Percentiles rank a stretch among this genome's conserved stretches.
Conservation (phyloP, 108 stramenopile genomes). For the Nitzschia sp. region DNA sequence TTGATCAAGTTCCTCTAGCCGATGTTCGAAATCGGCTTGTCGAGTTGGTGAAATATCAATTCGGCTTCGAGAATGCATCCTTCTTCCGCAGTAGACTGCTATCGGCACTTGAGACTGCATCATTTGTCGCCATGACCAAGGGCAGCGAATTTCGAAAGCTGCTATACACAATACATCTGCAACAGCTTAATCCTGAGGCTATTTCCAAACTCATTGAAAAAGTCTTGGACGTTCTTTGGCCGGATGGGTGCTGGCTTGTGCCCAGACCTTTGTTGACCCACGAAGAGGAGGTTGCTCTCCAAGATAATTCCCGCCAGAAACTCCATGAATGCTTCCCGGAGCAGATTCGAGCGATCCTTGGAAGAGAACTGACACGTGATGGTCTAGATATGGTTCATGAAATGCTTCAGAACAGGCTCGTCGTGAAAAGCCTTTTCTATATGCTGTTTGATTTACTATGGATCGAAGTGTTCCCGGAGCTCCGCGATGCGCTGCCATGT, state of each 20-base stretch:
- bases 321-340: conserved; percentile 72
- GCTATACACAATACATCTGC: conserved; percentile 64
- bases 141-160: conserved; percentile 68
- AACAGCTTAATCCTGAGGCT: conserved; percentile 70
- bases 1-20: conserved; percentile 65
- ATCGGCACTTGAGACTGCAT: conserved; percentile 78
- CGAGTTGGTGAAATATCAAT: conserved; percentile 67
- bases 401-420: conserved; percentile 84
- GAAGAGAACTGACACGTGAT: conserved; percentile 70
- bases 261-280: conserved; percentile 43
- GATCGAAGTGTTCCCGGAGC: conserved; percentile 79
- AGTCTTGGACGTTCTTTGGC: conserved; percentile 77
- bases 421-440: conserved; percentile 82
- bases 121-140: conserved; percentile 73
- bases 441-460: conserved; percentile 85
- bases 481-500: conserved; percentile 77
- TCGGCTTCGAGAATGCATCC: conserved; percentile 87
- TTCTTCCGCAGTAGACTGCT: conserved; percentile 82
- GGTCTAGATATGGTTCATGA: conserved; percentile 80
- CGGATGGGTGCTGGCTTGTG: conserved; percentile 74
- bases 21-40: conserved; percentile 74
- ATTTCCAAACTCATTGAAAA: conserved; percentile 59
- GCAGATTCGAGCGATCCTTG: conserved; percentile 66
- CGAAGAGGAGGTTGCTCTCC: conserved; percentile 44
- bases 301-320: conserved; percentile 41